Evolutionary conservation across 2,329 filamentous ascomycete species (phyloP).

Genomic region (Alternaria gansuensis): DNA sequence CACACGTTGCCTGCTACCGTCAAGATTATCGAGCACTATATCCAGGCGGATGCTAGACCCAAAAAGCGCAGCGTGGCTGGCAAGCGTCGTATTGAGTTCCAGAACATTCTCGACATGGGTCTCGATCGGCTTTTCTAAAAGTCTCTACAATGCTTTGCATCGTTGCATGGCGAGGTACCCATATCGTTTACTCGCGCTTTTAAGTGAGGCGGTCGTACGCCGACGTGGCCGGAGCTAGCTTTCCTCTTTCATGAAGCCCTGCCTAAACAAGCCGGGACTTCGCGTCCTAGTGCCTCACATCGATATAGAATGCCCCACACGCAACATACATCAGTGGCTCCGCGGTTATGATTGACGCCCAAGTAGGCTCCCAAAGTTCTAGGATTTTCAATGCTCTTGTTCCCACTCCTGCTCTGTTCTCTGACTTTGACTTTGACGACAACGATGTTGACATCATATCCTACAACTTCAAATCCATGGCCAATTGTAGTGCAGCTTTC

Average conservation of each 20-base stretch:
- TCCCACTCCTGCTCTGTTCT: not conserved
- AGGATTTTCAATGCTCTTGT: not conserved
- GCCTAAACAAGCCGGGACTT: constrained; percentile 1
- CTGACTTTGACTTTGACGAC: not conserved
- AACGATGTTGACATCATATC: not conserved
- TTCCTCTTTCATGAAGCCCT: not conserved
- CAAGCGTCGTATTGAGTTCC: constrained; percentile 43
- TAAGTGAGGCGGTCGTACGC: not conserved
- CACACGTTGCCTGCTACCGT: constrained; percentile 31
- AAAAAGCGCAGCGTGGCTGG: constrained; percentile 37
- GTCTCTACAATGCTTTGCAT: not conserved
- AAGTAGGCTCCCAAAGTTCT: not conserved
- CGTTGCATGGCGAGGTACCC: not conserved
- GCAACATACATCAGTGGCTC: not conserved
- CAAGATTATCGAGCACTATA: constrained; percentile 41
- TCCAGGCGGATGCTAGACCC: constrained; percentile 37
- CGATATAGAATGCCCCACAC: not conserved
- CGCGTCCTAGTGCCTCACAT: not conserved
- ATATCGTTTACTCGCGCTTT: not conserved
- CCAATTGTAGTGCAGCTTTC: not conserved
- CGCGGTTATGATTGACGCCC: not conserved
- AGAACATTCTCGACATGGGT: constrained; percentile 36
- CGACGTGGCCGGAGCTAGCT: not conserved
- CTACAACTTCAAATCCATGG: not conserved
- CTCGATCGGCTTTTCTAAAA: constrained; percentile 29